phyloP scores from a whole-genome alignment of 768 basidiomycete species.

The Trametopsis cervina region DNA sequence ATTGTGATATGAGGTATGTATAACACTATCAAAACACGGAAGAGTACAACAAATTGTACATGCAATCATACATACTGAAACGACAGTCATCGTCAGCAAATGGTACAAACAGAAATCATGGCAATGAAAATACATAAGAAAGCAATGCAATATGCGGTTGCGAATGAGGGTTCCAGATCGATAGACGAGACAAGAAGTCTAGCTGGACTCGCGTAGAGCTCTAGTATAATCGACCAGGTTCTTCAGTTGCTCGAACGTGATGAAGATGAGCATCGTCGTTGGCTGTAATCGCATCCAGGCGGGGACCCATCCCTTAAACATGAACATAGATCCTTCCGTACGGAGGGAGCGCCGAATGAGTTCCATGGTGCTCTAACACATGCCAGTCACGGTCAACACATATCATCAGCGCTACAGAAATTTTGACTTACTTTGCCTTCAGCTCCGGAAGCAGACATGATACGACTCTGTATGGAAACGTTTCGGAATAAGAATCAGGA shows the following conservation, averaged over 20 bases:
- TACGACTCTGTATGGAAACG: conserved; percentile 47
- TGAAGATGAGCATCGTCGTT: conserved; percentile 82
- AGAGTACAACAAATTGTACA: neutral
- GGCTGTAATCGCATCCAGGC: conserved; percentile 84
- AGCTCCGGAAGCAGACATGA: conserved; percentile 84
- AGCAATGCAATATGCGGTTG: too few relatives aligned
- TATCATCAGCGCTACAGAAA: conserved; percentile 12
- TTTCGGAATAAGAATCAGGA: neutral
- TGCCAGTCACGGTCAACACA: too few relatives aligned
- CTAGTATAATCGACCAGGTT: conserved; percentile 55
- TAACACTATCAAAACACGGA: neutral
- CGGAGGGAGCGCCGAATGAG: conserved; percentile 64
- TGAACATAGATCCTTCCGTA: conserved; percentile 79
- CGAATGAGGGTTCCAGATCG: too few relatives aligned
- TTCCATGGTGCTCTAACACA: conserved; percentile 62
- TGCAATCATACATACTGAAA: neutral
- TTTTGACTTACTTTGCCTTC: conserved; percentile 52
- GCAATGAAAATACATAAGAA: too few relatives aligned
- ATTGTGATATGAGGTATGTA: too few relatives aligned
- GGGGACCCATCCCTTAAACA: conserved; percentile 91
- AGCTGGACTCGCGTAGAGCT: conserved; percentile 1
- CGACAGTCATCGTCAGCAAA: neutral
- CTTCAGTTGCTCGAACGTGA: conserved; percentile 79
- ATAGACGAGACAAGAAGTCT: too few relatives aligned
- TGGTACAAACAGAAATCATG: neutral